These are phyloP conservation scores for Mycena kentingensis DNA, from an alignment of 768 basidiomycete genomes.

Conservation along the genomic window DNA sequence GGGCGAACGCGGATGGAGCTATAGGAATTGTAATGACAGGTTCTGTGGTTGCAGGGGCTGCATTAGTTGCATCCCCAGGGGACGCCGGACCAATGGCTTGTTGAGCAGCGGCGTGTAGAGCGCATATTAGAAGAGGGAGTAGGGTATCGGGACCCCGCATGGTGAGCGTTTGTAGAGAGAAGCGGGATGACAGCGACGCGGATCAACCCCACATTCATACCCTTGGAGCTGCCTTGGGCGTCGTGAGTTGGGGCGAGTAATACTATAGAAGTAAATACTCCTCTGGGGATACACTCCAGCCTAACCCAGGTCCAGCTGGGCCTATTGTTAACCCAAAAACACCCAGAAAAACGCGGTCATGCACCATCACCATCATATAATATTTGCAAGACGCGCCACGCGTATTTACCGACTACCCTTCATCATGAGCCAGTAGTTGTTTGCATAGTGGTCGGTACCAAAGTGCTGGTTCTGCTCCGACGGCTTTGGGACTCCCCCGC, in stretches of 20 bases:
- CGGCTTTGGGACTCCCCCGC: background rate
- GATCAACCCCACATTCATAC: too few relatives aligned
- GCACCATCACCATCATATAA: too few relatives aligned
- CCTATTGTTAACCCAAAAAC: too few relatives aligned
- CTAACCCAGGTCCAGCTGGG: too few relatives aligned
- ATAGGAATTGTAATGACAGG: conserved; percentile 37
- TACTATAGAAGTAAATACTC: too few relatives aligned
- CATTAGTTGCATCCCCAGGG: conserved; percentile 7
- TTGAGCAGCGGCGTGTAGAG: conserved; percentile 7
- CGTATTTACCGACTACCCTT: background rate
- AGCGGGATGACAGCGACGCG: too few relatives aligned
- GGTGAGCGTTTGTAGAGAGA: background rate
- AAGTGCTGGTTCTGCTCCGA: background rate
- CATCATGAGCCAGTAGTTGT: background rate
- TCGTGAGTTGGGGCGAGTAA: too few relatives aligned
- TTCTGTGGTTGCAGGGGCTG: conserved; percentile 8
- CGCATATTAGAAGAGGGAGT: conserved; percentile 2
- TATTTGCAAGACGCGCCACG: background rate
- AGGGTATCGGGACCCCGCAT: background rate
- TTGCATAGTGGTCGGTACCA: background rate
- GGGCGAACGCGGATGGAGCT: conserved; percentile 48
- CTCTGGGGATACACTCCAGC: too few relatives aligned
- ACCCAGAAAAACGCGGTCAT: too few relatives aligned
- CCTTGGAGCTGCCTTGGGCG: too few relatives aligned
- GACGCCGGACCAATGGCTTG: conserved; percentile 16